Evolutionary conservation across 495 filamentous ascomycete species (phyloP), one percentile per base, ranked within the genome.

Genomic region (Tuber borchii): DNA sequence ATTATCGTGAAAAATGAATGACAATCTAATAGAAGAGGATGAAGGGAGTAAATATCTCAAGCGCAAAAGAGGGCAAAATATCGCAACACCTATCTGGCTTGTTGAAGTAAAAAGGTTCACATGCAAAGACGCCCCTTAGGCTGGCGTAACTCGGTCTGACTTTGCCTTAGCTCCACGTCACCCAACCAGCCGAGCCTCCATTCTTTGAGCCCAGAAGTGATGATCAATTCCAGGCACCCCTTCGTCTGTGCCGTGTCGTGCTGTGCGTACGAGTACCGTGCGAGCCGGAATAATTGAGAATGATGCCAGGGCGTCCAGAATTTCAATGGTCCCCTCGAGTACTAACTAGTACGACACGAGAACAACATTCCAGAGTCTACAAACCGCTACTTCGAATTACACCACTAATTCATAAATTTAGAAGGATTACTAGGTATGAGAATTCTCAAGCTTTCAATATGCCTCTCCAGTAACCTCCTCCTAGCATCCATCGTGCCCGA

Each of bases 361-460:
- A 19, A 46, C 14, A 34, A 12, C 26, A 5, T 65, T 31, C 26
- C 26, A 34, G 7, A 65, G 14, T 19, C 12, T 31, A 31, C n/a
- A 34, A 34, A 34, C 56, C 56, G 1, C 56, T 19, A 9, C n/a
- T 61, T 61, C 2, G 51, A 26, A 31, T 26, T 61, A 17, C 26
- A 34, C 34, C 26, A 34, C 34, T 14, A 65, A 34, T 65, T 65
- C 16, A 65, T 76, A 74, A 89, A 92, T 79, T 91, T 92, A 22
- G 84, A 84, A 43, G 87, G 85, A 81, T 90, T 89, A 78, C 88
- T 91, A 73, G 87, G 86, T 81, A 92, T 89, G 75, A 92, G 84
- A 76, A 85, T 87, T 79, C 86, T 85, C 78, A 92, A 82, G 22
- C 90, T 86, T 74, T 92, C 90, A 37, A 92, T 87, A 79, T 92